Conservation (phyloP, 768 basidiomycete genomes). For the Suillus bovinus region DNA sequence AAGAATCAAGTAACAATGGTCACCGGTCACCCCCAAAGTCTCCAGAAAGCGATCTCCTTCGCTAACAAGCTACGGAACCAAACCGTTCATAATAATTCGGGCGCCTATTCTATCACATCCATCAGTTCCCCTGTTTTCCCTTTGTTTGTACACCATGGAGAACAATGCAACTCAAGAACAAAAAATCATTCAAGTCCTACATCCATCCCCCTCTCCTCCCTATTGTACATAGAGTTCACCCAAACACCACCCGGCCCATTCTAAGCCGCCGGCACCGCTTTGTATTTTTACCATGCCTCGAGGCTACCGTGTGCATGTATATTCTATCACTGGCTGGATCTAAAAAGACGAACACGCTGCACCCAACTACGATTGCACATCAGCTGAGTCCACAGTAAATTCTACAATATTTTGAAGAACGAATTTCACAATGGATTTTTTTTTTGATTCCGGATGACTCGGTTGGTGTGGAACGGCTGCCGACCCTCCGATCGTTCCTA, state of each 20-base stretch:
- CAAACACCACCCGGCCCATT: slow-evolving; percentile 12
- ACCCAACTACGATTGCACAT: slow-evolving; percentile 6
- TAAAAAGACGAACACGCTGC: slow-evolving; percentile 2
- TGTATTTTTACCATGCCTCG: slow-evolving; percentile 23
- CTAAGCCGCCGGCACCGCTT: slow-evolving; percentile 16
- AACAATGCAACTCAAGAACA: slow-evolving; percentile 3
- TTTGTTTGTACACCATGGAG: slow-evolving; percentile 12
- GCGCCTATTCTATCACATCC: not conserved
- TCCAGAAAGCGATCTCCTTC: slow-evolving; percentile 27
- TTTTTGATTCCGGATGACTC: not conserved
- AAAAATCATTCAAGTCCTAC: slow-evolving; percentile 2
- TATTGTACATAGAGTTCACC: slow-evolving; percentile 3
- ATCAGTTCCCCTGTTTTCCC: slow-evolving; percentile 4
- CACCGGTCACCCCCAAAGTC: slow-evolving; percentile 16
- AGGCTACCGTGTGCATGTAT: slow-evolving; percentile 18
- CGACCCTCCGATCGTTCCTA: slow-evolving; percentile 16
- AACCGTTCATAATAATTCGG: slow-evolving; percentile 14
- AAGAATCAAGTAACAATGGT: slow-evolving; percentile 32
- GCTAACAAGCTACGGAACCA: slow-evolving; percentile 28
- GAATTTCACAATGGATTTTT: not conserved
- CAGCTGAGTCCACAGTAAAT: not conserved
- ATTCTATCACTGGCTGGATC: not conserved
- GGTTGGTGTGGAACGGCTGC: slow-evolving; percentile 11
- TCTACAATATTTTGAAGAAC: not conserved
- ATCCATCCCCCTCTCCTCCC: not conserved